Evolutionary conservation across 257 asterid genomes (phyloP), one percentile per base, ranked within the genome.

Genomic region (Marsdenia floribunda): DNA sequence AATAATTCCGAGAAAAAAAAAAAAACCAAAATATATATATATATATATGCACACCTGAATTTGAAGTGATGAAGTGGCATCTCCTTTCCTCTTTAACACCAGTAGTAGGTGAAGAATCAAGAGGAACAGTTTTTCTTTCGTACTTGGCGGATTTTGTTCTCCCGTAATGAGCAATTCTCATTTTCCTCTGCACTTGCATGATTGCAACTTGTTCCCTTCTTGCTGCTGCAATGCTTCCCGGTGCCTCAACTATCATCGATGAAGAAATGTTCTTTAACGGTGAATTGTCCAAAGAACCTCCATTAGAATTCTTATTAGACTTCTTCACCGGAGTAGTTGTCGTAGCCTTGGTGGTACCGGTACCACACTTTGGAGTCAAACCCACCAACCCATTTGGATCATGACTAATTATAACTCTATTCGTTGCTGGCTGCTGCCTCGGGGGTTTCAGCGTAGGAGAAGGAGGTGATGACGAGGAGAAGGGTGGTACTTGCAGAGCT

Each of bases 141-240:
- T 65, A 79, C 72, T 88, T 82, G 21, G 84, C 80, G 5, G 90
- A 75, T 37, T 85, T 79, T 26, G 90, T 81, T 77, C 96, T 85
- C 47, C 97, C 97, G 75, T 91, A 91, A 75, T 91, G 97, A 42
- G 97, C 93, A 57, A 86, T 89, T 26, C 86, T 83, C 90, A 87
- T 75, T 81, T 86, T 89, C 82, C 97, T 85, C 66, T 89, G 93
- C 57, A 83, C 93, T 44, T 89, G 96, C 81, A 85, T 71, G 54
- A 70, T 85, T 15, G 92, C 90, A 15, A 87, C 93, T 61, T 89
- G 91, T 65, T 89, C 97, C 52, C 97, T 83, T 70, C 93, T 83
- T 16, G 97, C 93, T 3, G 96, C 97, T 1, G 97, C 97, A 19
- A 91, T 88, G 81, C 90, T 89, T 40, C 97, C 96, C 0, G 96